Base-by-base conservation (phyloP, 306 rosid genomes). In the Adenanthera pavonina region DNA sequence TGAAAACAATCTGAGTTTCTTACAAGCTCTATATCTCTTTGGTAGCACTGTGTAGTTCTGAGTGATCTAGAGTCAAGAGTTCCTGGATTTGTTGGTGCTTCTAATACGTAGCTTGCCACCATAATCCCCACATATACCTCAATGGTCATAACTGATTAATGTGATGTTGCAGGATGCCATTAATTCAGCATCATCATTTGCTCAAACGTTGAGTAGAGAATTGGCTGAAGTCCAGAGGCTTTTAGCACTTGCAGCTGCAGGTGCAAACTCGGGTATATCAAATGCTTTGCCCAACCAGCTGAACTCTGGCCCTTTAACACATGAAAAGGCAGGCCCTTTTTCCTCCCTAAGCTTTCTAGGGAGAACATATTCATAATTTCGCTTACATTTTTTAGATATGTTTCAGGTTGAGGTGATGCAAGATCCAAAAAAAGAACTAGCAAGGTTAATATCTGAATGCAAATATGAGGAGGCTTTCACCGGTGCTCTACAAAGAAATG, bases 381-480 rank as follows among this genome's bases (percentile, higher is more conserved):
- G 43, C 13, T 74, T 40, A 20, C 74, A 74, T 49, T 67, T 65
- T 78, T n/a, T 59, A 68, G 72, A 70, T 64, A 38, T 71, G 12
- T 72, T 44, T 65, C 74, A 95, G 99, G 91, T 91, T 61, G 98
- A 92, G 87, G 95, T 80, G 65, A 94, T 94, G 1, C 76, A 88
- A 69, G 98, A 95, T 86, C 98, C 97, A 48, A 90, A 89, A 9
- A 91, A 90, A 77, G 98, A 95, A 88, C 82, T 95, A 67, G 86
- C 94, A 6, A 89, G 98, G 85, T 19, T 93, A 86, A 73, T 90
- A 79, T 83, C 97, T 41, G 97, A 95, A 79, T 75, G 86, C 75
- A 92, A 93, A 82, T 95, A 87, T 7, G 97, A 93, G 67, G 98
- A 93, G 88, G 98, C 98, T 19, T 95, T 95, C 89, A 85, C 88